Evolutionary conservation across 2,329 filamentous ascomycete species (phyloP), one percentile per base, ranked within the genome.

Genomic region (Neopestalotiopsis sp.): DNA sequence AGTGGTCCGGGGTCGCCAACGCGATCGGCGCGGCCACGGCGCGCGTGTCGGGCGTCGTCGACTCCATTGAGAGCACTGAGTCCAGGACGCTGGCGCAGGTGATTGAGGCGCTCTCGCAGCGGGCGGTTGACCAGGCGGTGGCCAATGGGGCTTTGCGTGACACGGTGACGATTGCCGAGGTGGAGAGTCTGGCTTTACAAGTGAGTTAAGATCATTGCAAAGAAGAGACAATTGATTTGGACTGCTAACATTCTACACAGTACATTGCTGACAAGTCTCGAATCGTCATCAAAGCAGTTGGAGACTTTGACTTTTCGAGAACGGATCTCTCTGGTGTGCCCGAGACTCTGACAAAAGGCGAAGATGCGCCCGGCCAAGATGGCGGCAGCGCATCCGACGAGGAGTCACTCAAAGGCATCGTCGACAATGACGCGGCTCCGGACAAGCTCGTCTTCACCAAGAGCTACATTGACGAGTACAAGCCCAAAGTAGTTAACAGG

Each of bases 21-120:
- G 89, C 89, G 0, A 88, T 91, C 12, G 89, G 89, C 1, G 88
- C 88, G 13, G 88, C 88, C 2, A 88, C 87, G 68, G 87, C 88
- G 1, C 80, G 86, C 38, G 87, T 90, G 1, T 88, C 85, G 65
- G 84, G 85, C 1, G 80, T 84, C 0, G 79, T 85, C 13, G 85
- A 87, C 67, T 82, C 79, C 0, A 81, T 86, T 53, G 81, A 84
- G 67, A 83, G 81, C 0, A 86, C 83, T 0, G 83, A 81, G 66
- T 74, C 73, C 1, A 78, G 77, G 66, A 75, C 79, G 5, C 72
- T 76, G 0, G 68, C 75, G 13, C 76, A 81, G 24, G 71, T 80
- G 0, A 74, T 82, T 0, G 74, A 78, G 4, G 77, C 79, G 45
- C 76, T 81, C 3, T 74, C 75, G 6, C 71, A 74, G n/a, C 76